Conservation (phyloP, 345 rosid genomes). For the Syzygium aqueum region DNA sequence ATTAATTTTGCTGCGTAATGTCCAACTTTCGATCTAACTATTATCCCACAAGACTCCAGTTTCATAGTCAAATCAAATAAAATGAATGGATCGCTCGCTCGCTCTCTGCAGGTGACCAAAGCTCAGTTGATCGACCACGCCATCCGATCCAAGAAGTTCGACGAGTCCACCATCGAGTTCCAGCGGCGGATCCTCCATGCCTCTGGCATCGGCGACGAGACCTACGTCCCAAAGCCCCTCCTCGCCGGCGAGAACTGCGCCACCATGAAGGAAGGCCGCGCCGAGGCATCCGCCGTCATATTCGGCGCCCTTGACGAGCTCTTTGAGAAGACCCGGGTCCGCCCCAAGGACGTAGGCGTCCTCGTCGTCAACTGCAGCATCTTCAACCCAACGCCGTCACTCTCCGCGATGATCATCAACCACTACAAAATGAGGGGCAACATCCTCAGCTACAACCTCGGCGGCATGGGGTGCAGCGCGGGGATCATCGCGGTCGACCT, state of each 20-base stretch:
- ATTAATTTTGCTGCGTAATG: not conserved
- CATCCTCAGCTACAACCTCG: conserved; percentile 82
- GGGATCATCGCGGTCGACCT: conserved; percentile 78
- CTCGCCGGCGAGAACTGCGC: conserved; percentile 39
- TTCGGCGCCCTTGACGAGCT: conserved; percentile 89
- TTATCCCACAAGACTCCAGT: not conserved
- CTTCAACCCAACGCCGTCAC: conserved; percentile 89
- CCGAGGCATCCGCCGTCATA: conserved; percentile 72
- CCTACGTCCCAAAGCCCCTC: conserved; percentile 62
- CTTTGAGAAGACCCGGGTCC: conserved; percentile 64
- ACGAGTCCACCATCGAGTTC: conserved; percentile 51
- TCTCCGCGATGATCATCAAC: conserved; percentile 89
- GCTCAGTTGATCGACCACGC: conserved; percentile 58
- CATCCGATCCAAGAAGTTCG: conserved; percentile 53
- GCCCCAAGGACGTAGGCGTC: conserved; percentile 82
- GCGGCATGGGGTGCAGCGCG: conserved; percentile 96
- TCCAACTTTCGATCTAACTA: not conserved
- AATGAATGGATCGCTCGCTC: not conserved
- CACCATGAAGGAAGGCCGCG: conserved; percentile 86
- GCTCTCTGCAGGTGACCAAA: conserved; percentile 45
- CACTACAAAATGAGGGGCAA: conserved; percentile 96
- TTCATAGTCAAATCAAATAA: not conserved
- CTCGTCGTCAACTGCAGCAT: conserved; percentile 92
- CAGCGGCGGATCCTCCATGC: conserved; percentile 55
- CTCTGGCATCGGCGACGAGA: conserved; percentile 85